Conservation (phyloP, 257 asterid genomes). For the Thymus mandschuricus region DNA sequence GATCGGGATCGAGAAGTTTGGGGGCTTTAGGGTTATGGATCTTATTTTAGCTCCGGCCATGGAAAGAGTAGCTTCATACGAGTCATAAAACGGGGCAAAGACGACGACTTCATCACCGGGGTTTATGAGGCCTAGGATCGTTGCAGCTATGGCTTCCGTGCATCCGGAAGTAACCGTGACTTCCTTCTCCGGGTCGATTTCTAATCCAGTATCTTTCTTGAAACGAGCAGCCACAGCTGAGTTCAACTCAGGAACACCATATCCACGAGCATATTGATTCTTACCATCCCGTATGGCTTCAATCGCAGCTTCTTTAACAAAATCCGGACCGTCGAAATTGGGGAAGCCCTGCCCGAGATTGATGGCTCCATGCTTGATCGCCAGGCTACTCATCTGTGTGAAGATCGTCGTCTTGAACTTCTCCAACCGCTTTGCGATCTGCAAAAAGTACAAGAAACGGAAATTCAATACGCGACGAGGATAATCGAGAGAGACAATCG, state of each 20-base stretch:
- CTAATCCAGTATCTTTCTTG: constrained; percentile 73
- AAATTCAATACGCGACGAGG: not conserved
- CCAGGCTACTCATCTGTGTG: constrained; percentile 97
- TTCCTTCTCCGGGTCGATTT: constrained; percentile 84
- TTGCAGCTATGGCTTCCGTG: constrained; percentile 97
- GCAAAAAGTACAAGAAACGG: constrained; percentile 1
- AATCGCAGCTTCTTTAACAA: constrained; percentile 96
- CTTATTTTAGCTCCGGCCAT: constrained; percentile 93
- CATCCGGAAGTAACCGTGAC: constrained; percentile 95
- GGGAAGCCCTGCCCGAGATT: constrained; percentile 99
- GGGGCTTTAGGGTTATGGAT: constrained; percentile 74
- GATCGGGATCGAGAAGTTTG: constrained; percentile 76
- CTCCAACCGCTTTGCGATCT: constrained; percentile 94
- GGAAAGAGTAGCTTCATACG: constrained; percentile 91
- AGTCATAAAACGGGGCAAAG: constrained; percentile 95
- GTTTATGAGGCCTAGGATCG: constrained; percentile 85
- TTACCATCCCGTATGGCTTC: constrained; percentile 77
- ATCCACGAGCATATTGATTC: constrained; percentile 96
- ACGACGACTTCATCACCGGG: constrained; percentile 93
- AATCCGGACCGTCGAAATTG: constrained; percentile 97
- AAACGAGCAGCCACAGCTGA: constrained; percentile 85
- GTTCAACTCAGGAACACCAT: constrained; percentile 90
- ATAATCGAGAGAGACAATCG: not conserved
- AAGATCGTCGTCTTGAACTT: constrained; percentile 96
- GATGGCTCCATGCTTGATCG: constrained; percentile 86